A percentile compares a stretch with the other conserved stretches of the same genome.
Conservation (phyloP, 1,139 yeast species). For the Scheffersomyces lignicola region DNA sequence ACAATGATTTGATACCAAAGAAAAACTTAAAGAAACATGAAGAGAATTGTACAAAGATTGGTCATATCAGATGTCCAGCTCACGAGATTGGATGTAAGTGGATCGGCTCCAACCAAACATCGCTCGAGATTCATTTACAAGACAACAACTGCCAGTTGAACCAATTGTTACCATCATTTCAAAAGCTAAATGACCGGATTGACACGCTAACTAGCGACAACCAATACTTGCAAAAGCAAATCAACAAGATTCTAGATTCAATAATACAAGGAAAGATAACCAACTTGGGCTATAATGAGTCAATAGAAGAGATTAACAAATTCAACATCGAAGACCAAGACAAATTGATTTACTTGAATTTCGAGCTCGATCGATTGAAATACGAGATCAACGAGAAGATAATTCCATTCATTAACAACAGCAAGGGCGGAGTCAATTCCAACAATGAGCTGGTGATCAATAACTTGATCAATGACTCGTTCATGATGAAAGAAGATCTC, state of each 20-base stretch:
- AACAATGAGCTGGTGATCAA: slow-evolving; percentile 34
- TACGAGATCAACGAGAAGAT: slow-evolving; percentile 44
- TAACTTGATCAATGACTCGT: slow-evolving; percentile 31
- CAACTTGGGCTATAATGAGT: slow-evolving; percentile 50
- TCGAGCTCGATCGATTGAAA: slow-evolving; percentile 42
- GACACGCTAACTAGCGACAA: slow-evolving; percentile 24
- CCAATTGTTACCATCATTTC: slow-evolving; percentile 30
- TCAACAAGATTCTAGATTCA: slow-evolving; percentile 48
- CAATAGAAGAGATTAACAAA: slow-evolving; percentile 44
- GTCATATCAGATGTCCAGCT: slow-evolving; percentile 41
- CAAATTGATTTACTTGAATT: slow-evolving; percentile 33
- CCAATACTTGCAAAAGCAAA: slow-evolving; percentile 38
- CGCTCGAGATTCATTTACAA: slow-evolving; percentile 39
- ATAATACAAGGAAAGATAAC: slow-evolving; percentile 53
- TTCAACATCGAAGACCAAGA: slow-evolving; percentile 28
- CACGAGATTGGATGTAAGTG: slow-evolving; percentile 42
- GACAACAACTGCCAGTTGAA: slow-evolving; percentile 35
- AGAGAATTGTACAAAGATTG: slow-evolving; percentile 34
- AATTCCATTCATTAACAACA: slow-evolving; percentile 30
- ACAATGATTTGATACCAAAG: slow-evolving; percentile 40
- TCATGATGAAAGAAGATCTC: slow-evolving; percentile 50
- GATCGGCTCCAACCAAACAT: slow-evolving; percentile 38
- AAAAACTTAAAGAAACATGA: slow-evolving; percentile 34
- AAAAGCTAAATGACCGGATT: slow-evolving; percentile 20
- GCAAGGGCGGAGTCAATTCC: slow-evolving; percentile 3